Evolutionary conservation across 2,329 filamentous ascomycete species (phyloP).

Genomic region (Chaetomium globosum): DNA sequence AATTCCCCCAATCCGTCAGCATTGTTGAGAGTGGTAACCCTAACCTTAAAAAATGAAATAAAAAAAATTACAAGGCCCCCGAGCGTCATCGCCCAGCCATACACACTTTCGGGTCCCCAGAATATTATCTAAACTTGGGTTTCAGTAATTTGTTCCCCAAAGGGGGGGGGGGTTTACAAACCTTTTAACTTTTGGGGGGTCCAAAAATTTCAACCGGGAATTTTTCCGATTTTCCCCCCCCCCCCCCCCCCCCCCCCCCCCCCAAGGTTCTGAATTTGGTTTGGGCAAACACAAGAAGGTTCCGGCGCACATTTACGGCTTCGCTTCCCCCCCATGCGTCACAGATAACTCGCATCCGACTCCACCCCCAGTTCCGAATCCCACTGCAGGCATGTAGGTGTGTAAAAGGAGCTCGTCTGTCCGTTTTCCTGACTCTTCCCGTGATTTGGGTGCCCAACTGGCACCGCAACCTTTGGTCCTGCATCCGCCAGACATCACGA

Average conservation of each 20-base stretch:
- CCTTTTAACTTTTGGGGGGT: not conserved
- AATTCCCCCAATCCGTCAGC: slow-evolving; percentile 17
- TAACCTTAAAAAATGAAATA: not conserved
- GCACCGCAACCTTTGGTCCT: slow-evolving; percentile 7
- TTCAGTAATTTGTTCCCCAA: too few species aligned
- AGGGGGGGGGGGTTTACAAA: too few species aligned
- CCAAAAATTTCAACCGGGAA: not conserved
- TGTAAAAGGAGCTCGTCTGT: not conserved
- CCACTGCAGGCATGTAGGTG: not conserved
- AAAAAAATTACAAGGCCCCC: not conserved
- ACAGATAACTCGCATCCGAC: slow-evolving; percentile 3
- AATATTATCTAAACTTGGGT: not conserved
- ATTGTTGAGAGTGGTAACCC: slow-evolving; percentile 7
- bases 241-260: too few species aligned
- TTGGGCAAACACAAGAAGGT: slow-evolving; percentile 6
- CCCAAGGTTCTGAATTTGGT: not conserved
- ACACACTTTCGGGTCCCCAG: not conserved
- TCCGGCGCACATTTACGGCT: not conserved
- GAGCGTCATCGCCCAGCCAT: slow-evolving; percentile 9
- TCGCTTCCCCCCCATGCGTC: not conserved
- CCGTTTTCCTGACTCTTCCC: not conserved
- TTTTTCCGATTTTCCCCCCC: not conserved
- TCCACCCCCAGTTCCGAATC: not conserved
- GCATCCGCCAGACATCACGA: slow-evolving; percentile 16
- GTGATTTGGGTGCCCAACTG: slow-evolving; percentile 18